Percentiles rank a stretch among this genome's conserved stretches.
Conservation (phyloP, 75 land plant species). For the Cryptomeria japonica region DNA sequence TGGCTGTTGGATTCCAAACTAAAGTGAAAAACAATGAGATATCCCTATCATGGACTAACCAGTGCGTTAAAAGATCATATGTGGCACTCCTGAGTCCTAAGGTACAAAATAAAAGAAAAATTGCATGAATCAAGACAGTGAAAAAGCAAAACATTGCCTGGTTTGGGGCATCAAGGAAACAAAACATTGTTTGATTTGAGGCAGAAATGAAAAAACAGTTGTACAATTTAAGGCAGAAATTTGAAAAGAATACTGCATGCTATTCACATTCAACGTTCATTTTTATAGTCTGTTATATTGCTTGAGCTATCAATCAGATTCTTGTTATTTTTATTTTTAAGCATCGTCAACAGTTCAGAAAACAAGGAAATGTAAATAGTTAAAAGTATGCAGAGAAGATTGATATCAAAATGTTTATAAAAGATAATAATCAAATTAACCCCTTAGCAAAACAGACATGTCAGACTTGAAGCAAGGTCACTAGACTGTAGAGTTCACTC, state of each 20-base stretch:
- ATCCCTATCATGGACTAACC: too few species aligned
- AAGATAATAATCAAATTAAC: neutral
- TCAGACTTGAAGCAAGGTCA: neutral
- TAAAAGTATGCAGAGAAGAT: neutral
- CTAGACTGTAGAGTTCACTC: neutral
- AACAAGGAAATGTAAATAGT: neutral
- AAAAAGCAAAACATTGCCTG: too few species aligned
- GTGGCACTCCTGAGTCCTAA: neutral
- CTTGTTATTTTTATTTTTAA: neutral
- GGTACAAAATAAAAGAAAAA: neutral
- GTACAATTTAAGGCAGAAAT: too few species aligned
- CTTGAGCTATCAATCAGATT: neutral
- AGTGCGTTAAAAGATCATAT: neutral
- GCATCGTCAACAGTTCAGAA: neutral
- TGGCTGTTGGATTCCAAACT: neutral
- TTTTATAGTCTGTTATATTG: neutral
- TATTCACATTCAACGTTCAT: neutral
- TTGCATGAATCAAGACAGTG: too few species aligned
- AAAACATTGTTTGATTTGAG: too few species aligned
- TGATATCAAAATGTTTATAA: neutral
- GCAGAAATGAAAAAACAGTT: too few species aligned
- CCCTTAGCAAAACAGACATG: neutral
- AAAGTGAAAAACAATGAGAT: neutral
- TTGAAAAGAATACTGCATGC: neutral
- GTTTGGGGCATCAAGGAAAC: too few species aligned